phyloP scores from a whole-genome alignment of 768 basidiomycete genomes.

The Kwoniella mangroviensis region DNA sequence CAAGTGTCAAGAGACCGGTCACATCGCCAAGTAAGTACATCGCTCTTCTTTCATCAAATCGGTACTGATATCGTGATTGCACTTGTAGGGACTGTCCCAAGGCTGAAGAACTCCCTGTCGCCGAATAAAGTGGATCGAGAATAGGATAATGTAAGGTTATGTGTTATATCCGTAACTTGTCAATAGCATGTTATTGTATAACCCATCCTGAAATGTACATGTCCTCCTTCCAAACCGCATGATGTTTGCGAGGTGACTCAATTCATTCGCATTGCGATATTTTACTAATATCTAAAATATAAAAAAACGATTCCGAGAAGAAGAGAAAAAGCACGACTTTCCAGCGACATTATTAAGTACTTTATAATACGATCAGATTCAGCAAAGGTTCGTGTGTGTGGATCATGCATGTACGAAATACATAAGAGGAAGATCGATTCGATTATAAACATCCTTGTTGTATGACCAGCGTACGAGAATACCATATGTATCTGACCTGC shows the following conservation, averaged over 20 bases:
- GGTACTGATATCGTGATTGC: background rate
- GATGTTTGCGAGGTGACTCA: no score
- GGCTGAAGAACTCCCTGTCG: slow-evolving; percentile 29
- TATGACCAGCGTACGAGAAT: background rate
- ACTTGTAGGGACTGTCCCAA: slow-evolving; percentile 25
- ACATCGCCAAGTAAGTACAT: slow-evolving; percentile 46
- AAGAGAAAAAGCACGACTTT: background rate
- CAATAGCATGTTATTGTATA: background rate
- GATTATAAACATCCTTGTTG: background rate
- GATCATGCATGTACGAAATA: background rate
- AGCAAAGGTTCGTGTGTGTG: background rate
- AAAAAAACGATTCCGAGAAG: background rate
- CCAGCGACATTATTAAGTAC: background rate
- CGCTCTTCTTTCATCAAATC: no score
- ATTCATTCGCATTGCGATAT: no score
- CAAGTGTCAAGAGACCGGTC: slow-evolving; percentile 54
- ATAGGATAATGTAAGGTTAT: background rate
- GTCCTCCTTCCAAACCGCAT: no score
- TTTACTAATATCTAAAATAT: no score
- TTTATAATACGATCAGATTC: background rate
- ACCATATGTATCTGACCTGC: background rate
- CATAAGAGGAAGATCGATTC: background rate
- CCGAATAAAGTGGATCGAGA: slow-evolving; percentile 14
- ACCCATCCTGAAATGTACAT: background rate
- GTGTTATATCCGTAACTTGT: background rate